Evolutionary conservation across 164 flowering plant genomes (phyloP).

Genomic region (Saururus chinensis): DNA sequence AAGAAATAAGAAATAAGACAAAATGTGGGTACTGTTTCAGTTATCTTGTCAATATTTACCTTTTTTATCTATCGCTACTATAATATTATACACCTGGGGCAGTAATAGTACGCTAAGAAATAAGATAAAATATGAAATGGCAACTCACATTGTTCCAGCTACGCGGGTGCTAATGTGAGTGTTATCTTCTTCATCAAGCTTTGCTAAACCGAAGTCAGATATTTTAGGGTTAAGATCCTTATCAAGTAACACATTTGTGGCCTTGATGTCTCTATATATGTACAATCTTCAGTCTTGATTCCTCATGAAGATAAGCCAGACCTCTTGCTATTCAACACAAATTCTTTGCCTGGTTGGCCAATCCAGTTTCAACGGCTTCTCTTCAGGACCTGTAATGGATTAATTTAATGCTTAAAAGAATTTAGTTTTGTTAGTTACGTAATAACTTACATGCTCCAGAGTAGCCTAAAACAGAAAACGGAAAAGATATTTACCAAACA

Average conservation of each 20-base stretch:
- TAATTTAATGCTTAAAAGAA: neutral
- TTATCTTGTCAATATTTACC: neutral
- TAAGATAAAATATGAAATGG: neutral
- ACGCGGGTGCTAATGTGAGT: constrained; percentile 45
- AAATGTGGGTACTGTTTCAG: neutral
- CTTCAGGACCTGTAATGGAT: constrained; percentile 17
- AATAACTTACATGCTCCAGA: too few relatives aligned
- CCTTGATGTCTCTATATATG: constrained; percentile 45
- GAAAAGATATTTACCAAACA: constrained; percentile 28
- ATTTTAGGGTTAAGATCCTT: constrained; percentile 29
- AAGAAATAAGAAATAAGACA: too few relatives aligned
- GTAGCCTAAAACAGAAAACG: neutral
- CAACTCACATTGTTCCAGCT: constrained; percentile 41
- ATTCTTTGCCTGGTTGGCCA: constrained; percentile 31
- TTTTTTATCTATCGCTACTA: neutral
- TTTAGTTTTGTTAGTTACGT: neutral
- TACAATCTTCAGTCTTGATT: constrained; percentile 36
- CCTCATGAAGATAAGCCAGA: constrained; percentile 43
- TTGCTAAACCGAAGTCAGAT: constrained; percentile 45
- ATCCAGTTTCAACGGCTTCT: constrained; percentile 15
- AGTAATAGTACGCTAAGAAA: neutral
- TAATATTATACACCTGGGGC: neutral
- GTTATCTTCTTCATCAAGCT: constrained; percentile 36
- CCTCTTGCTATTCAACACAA: constrained; percentile 49
- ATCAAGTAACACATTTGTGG: constrained; percentile 34